These are phyloP conservation scores for Boechera divaricarpa DNA, from an alignment of 345 rosid species.

Conservation along the genomic window DNA sequence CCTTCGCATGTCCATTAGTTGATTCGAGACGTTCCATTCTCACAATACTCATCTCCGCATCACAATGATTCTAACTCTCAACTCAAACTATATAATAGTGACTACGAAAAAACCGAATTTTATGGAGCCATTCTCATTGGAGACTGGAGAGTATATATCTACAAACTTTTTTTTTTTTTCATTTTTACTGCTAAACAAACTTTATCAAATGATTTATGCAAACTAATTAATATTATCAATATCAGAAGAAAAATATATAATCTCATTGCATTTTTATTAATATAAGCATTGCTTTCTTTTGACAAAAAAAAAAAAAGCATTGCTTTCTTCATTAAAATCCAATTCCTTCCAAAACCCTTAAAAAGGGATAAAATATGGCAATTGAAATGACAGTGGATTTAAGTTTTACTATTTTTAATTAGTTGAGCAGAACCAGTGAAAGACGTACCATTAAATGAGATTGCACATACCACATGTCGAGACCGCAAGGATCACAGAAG, in stretches of 20 bases:
- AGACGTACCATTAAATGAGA: conserved; percentile 24
- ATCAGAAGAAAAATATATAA: too few species aligned
- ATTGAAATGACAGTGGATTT: conserved; percentile 2
- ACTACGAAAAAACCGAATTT: not conserved
- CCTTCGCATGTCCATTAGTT: not conserved
- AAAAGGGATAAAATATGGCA: too few species aligned
- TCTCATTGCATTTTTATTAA: not conserved
- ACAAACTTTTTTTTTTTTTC: not conserved
- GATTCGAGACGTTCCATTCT: not conserved
- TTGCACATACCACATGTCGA: conserved; percentile 29
- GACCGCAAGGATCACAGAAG: conserved; percentile 21
- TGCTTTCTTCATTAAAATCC: too few species aligned
- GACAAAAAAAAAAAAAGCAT: not conserved
- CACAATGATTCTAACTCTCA: not conserved
- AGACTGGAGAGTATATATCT: not conserved
- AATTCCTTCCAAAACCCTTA: not conserved
- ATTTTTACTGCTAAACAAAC: not conserved
- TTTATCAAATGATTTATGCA: not conserved
- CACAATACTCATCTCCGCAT: not conserved
- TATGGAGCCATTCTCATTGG: not conserved
- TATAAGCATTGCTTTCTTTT: too few species aligned
- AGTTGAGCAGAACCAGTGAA: not conserved
- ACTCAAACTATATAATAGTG: not conserved
- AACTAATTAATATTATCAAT: too few species aligned
- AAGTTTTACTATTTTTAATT: not conserved